Evolutionary conservation across 345 rosid genomes (phyloP).

Genomic region (Zanthoxylum bungeanum): DNA sequence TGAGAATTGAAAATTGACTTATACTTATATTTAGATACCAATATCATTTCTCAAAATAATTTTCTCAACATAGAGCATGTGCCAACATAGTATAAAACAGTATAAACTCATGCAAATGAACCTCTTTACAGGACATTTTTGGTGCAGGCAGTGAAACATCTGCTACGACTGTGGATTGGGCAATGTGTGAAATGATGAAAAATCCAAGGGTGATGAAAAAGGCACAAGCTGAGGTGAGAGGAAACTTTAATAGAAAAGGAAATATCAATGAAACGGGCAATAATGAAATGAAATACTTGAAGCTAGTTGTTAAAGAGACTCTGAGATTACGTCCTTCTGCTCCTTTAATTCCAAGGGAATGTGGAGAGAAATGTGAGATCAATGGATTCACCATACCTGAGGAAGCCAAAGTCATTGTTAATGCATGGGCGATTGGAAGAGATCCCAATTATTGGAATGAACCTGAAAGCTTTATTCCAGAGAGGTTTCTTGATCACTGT

Average conservation of each 20-base stretch:
- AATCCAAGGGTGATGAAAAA: conserved; percentile 16
- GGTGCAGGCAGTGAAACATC: conserved; percentile 26
- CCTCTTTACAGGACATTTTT: conserved; percentile 19
- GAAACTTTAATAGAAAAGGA: conserved; percentile 13
- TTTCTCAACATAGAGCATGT: not conserved
- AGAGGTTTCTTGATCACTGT: conserved; percentile 14
- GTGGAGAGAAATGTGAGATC: not conserved
- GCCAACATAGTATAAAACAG: not conserved
- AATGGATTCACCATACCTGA: conserved; percentile 9
- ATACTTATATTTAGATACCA: too few species aligned
- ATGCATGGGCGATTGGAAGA: conserved; percentile 11
- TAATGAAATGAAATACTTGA: conserved; percentile 3
- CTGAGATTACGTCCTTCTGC: conserved; percentile 9
- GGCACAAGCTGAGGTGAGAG: conserved; percentile 32
- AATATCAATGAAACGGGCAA: conserved; percentile 3
- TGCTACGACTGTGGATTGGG: conserved; percentile 22
- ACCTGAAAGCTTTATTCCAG: conserved; percentile 16
- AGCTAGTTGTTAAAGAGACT: conserved; percentile 9
- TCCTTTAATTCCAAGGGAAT: conserved; percentile 17
- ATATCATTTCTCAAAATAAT: too few species aligned
- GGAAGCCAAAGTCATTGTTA: conserved; percentile 12
- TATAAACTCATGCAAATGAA: not conserved
- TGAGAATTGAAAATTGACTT: too few species aligned
- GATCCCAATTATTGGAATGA: conserved; percentile 15
- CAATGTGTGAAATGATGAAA: conserved; percentile 22